Conservation (phyloP, 139 green algal genomes). For the Tetratostichococcus sp. region DNA sequence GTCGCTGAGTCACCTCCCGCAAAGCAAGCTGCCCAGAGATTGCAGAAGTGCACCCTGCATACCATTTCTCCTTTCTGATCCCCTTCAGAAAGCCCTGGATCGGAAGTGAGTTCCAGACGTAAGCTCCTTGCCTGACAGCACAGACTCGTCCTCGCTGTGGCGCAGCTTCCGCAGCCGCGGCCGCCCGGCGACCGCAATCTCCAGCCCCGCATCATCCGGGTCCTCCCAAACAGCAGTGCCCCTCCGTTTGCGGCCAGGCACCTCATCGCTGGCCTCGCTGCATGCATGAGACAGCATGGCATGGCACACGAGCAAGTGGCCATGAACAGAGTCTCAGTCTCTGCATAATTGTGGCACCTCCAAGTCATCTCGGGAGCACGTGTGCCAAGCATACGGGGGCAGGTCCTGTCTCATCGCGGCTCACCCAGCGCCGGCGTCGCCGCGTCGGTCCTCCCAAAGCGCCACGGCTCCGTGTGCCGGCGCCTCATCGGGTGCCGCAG, state of each 20-base stretch:
- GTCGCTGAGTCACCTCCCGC: no score
- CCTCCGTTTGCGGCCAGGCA: neutral
- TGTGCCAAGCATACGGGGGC: no score
- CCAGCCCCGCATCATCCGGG: slow-evolving; percentile 42
- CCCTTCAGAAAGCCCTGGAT: no score
- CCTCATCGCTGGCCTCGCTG: neutral
- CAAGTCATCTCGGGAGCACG: no score
- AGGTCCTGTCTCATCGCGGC: no score
- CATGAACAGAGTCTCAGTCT: no score
- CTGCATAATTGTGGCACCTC: no score
- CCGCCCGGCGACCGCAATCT: slow-evolving; percentile 40
- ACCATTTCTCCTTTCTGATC: no score
- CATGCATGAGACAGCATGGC: slow-evolving; percentile 9
- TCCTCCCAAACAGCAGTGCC: slow-evolving; percentile 61
- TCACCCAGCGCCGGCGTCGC: neutral
- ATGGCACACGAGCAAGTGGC: no score
- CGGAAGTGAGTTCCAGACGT: no score
- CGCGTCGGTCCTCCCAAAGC: slow-evolving; percentile 20
- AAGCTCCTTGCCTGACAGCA: slow-evolving; percentile 38
- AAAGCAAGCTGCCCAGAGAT: no score
- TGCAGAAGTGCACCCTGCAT: no score
- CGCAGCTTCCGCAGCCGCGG: slow-evolving; percentile 66
- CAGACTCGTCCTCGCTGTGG: slow-evolving; percentile 42
- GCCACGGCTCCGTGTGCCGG: neutral
- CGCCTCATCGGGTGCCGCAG: neutral